Base-by-base conservation (phyloP, 371 early-diverging fungal genomes). In the Mortierella sp. region DNA sequence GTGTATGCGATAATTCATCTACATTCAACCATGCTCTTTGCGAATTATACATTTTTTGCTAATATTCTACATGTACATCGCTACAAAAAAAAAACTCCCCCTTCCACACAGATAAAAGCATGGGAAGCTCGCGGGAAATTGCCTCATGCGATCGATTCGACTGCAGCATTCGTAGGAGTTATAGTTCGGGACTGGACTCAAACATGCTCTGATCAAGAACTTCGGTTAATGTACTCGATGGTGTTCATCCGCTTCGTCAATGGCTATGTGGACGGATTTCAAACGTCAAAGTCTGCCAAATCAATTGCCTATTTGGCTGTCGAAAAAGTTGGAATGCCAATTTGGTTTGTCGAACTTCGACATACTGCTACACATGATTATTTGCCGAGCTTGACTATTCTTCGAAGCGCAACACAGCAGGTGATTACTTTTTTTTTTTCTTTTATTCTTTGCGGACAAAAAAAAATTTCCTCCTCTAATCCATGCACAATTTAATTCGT, bases 311-410 rank as follows among this genome's bases (percentile, higher is more conserved):
- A 72, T 6, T 51, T 93, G n/a, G 92, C 93, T 3, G 74, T 73
- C 10, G 83, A 84, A 37, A 75, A 76, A 43, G 70, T 93, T 26
- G 85, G 87, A 1, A 66, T 93, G 63, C 93, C 93, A 2, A 64
- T 83, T 6, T 89, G 89, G 87, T 91, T 91, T 71, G 92, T 93
- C 2, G 92, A 91, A 58, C 66, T 93, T 12, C 77, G 93, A 59
- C 93, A 93, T 76, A 88, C 88, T 0, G 88, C 86, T 23, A 91
- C 93, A 0, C 93, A 93, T 60, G 90, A 89, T 69, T 82, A 87
- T 37, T 61, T 93, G 34, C 93, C 93, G 7, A 86, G 88, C 51
- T 62, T 93, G 54, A 66, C 84, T 7, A 79, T 87, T 2, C 76
- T 93, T n/a, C 75, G 90, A 47, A 84, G 74, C 29, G 80, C 73